Evolutionary conservation across 129 eudicot species (phyloP).

Genomic region (Gnaphalium uliginosum): DNA sequence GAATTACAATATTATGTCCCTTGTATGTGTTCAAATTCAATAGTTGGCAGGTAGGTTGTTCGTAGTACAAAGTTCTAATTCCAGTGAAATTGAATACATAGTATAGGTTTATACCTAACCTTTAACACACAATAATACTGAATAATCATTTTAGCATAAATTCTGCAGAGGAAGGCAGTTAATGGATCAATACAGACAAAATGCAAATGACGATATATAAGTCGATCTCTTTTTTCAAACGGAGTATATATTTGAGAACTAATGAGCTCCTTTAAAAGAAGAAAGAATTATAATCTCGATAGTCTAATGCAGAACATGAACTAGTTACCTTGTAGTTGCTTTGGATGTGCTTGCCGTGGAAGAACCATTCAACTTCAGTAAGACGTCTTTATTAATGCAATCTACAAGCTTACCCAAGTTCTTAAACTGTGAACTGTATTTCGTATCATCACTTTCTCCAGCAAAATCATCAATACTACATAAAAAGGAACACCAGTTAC

Average conservation of each 20-base stretch:
- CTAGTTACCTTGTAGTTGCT: conserved; percentile 46
- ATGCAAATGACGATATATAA: not conserved
- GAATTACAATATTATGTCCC: not conserved
- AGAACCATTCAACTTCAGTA: conserved; percentile 48
- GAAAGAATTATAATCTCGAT: not conserved
- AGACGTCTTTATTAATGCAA: conserved; percentile 40
- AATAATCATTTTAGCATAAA: not conserved
- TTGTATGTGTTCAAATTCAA: not conserved
- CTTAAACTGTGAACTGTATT: conserved; percentile 69
- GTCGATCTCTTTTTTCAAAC: not conserved
- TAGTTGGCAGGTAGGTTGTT: not conserved
- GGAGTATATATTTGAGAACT: not conserved
- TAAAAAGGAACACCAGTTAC: conserved; percentile 12
- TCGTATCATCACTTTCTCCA: conserved; percentile 45
- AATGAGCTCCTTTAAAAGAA: not conserved
- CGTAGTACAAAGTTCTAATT: not conserved
- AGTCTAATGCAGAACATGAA: not conserved
- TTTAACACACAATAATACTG: not conserved
- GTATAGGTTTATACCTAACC: not conserved
- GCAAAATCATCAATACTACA: conserved; percentile 72
- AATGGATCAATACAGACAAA: not conserved
- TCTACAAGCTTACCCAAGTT: conserved; percentile 66
- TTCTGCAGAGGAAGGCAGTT: not conserved
- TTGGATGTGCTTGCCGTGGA: conserved; percentile 36
- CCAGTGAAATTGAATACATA: not conserved